phyloP scores from a whole-genome alignment of 306 rosid species.

The Myrica gale region DNA sequence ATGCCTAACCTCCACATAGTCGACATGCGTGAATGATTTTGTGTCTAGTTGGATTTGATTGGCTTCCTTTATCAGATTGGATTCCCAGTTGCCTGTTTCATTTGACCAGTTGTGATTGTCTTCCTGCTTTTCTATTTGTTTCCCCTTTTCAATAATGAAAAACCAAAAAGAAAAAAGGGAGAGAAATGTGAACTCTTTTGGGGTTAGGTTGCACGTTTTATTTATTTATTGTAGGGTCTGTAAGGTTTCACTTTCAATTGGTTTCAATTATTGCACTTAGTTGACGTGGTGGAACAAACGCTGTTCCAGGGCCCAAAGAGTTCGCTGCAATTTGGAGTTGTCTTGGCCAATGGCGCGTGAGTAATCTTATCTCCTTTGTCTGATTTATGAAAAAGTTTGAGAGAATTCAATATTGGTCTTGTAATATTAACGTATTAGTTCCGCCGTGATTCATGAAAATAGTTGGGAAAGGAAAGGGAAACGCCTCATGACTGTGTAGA shows the following conservation, averaged over 20 bases:
- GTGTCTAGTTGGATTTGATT: neutral
- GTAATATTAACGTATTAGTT: neutral
- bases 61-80: neutral
- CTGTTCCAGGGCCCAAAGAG: conserved; percentile 63
- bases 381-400: neutral
- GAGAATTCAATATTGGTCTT: neutral
- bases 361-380: conserved; percentile 28
- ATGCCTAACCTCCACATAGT: neutral
- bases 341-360: conserved; percentile 84
- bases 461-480: neutral
- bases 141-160: neutral
- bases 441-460: neutral
- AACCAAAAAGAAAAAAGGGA: no score
- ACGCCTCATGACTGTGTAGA: neutral
- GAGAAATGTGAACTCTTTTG: no score
- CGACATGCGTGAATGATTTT: neutral
- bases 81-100: neutral
- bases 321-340: conserved; percentile 79
- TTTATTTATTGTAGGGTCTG: no score
- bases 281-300: conserved; percentile 27
- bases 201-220: no score
- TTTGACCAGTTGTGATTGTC: neutral
- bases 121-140: neutral
- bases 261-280: neutral
- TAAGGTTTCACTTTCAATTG: neutral